A percentile compares a stretch with the other conserved stretches of the same genome.
Conservation (phyloP, 177 flowering plant species). For the Vitis hybrid region DNA sequence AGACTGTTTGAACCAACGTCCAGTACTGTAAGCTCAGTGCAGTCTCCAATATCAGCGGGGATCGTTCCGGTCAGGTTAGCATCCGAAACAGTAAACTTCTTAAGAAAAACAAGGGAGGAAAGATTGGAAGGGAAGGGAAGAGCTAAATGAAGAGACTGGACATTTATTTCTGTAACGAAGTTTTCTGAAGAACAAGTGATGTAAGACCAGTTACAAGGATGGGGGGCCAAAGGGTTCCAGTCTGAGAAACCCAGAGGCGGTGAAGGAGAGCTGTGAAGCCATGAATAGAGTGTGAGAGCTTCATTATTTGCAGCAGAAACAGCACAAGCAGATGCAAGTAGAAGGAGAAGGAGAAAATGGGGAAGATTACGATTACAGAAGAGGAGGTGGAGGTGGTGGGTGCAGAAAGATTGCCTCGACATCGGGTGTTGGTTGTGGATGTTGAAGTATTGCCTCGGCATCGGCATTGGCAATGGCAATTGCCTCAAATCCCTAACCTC, state of each 20-base stretch:
- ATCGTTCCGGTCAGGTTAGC: conserved; percentile 77
- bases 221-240: conserved; percentile 57
- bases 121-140: conserved; percentile 64
- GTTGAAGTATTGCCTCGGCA: conserved; percentile 38
- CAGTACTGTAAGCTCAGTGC: conserved; percentile 35
- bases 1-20: conserved; percentile 75
- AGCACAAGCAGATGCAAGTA: background rate
- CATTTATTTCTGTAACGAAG: conserved; percentile 52
- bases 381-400: conserved; percentile 14
- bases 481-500: conserved; percentile 56
- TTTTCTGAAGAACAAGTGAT: conserved; percentile 53
- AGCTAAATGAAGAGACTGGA: conserved; percentile 48
- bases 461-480: conserved; percentile 31
- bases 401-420: conserved; percentile 31
- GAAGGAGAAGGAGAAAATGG: conserved; percentile 14
- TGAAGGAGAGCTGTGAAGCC: conserved; percentile 47
- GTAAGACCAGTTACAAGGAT: conserved; percentile 74
- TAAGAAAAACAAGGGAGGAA: conserved; percentile 47
- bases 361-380: conserved; percentile 8
- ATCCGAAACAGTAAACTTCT: conserved; percentile 53
- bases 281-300: conserved; percentile 46
- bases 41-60: conserved; percentile 54
- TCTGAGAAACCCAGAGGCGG: conserved; percentile 28
- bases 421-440: conserved; percentile 23
- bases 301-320: conserved; percentile 38